phyloP scores from a whole-genome alignment of 208 protist species.

The Crithidia sp. region DNA sequence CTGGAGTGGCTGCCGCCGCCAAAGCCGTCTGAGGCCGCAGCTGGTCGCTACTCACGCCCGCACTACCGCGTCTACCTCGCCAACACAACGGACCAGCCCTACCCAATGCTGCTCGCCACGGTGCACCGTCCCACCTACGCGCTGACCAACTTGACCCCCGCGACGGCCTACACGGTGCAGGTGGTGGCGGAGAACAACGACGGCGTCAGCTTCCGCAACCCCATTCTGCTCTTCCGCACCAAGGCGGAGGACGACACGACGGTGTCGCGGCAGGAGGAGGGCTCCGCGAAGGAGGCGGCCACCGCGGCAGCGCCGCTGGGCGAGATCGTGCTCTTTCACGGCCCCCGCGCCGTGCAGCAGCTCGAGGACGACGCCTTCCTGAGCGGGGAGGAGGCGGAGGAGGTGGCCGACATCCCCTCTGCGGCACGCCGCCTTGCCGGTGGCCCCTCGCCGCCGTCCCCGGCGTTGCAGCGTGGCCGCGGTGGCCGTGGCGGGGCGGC shows the following conservation, averaged over 20 bases:
- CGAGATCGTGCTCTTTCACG: slow-evolving; percentile 32
- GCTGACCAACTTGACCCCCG: slow-evolving; percentile 62
- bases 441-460: background rate
- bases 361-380: slow-evolving; percentile 1
- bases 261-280: slow-evolving; percentile 45
- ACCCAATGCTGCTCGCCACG: slow-evolving; percentile 44
- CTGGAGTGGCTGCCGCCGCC: slow-evolving; percentile 74
- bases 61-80: slow-evolving; percentile 77
- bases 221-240: slow-evolving; percentile 77
- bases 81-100: slow-evolving; percentile 39
- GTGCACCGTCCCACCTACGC: slow-evolving; percentile 44
- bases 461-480: slow-evolving; percentile 6
- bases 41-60: slow-evolving; percentile 36
- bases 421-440: slow-evolving; percentile 2
- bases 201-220: slow-evolving; percentile 87
- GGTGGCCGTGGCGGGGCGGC: slow-evolving; percentile 9
- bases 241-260: slow-evolving; percentile 59
- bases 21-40: slow-evolving; percentile 25
- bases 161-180: slow-evolving; percentile 84
- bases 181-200: slow-evolving; percentile 81
- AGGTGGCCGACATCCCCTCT: slow-evolving; percentile 31
- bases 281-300: background rate
- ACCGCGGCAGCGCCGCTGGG: slow-evolving; percentile 12
- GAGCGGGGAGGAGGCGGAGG: background rate
- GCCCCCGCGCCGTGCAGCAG: slow-evolving; percentile 20